A percentile compares a stretch with the other conserved stretches of the same genome.
phyloP scores from a whole-genome alignment of 305 asterid species.

The Caryopteris hybrid region DNA sequence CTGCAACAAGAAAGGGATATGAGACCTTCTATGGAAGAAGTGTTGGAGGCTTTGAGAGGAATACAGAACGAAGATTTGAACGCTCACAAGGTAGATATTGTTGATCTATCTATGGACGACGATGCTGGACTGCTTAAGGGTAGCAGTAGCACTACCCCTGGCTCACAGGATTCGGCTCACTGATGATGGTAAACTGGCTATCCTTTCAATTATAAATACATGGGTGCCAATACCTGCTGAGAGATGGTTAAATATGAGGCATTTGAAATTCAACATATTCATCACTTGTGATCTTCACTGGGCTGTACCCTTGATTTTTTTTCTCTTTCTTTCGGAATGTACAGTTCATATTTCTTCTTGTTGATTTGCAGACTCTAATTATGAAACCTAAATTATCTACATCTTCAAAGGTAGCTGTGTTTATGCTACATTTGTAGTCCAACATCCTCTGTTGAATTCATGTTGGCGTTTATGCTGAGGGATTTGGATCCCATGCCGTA shows the following conservation, averaged over 20 bases:
- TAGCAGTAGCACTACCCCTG: constrained; percentile 16
- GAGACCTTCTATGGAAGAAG: constrained; percentile 87
- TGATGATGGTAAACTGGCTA: no score
- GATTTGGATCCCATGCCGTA: no score
- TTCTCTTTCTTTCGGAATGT: not conserved
- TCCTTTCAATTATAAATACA: not conserved
- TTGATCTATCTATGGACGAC: constrained; percentile 49
- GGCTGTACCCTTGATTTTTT: not conserved
- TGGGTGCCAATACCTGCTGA: not conserved
- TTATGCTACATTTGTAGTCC: no score
- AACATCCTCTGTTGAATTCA: no score
- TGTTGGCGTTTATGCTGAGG: no score
- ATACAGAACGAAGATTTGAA: constrained; percentile 50
- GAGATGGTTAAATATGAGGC: not conserved
- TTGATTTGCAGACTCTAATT: not conserved
- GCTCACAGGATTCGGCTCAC: constrained; percentile 36
- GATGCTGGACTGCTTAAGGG: constrained; percentile 35
- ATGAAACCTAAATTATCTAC: not conserved
- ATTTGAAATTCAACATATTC: not conserved
- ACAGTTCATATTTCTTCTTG: not conserved
- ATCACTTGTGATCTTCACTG: not conserved
- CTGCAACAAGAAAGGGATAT: constrained; percentile 73
- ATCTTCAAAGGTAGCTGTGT: no score
- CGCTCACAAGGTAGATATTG: constrained; percentile 40
- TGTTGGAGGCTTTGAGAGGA: constrained; percentile 39